phyloP scores from a whole-genome alignment of 2,329 filamentous ascomycete species.

The Fusarium albidum region DNA sequence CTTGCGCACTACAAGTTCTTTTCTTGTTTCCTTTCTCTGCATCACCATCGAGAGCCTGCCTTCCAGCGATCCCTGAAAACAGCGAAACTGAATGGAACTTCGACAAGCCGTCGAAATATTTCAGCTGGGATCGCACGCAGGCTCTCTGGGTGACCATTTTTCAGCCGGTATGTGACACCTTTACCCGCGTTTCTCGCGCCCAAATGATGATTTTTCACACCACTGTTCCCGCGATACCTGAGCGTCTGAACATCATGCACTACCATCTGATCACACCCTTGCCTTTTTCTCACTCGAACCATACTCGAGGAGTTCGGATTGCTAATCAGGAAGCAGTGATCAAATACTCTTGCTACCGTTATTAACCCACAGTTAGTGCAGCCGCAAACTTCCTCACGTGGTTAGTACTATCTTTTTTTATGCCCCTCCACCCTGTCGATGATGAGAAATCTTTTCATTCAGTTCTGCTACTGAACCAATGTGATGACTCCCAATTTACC shows the following conservation, averaged over 20 bases:
- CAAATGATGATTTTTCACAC: constrained; percentile 63
- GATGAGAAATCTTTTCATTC: constrained; percentile 71
- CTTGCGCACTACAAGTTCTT: constrained; percentile 6
- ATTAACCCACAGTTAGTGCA: too few relatives aligned
- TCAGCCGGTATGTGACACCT: constrained; percentile 34
- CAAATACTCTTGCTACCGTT: background rate
- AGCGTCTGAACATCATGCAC: constrained; percentile 76
- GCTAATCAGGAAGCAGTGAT: constrained; percentile 6
- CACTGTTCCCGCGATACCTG: constrained; percentile 70
- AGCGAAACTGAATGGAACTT: constrained; percentile 1
- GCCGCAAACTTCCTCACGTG: constrained; percentile 2
- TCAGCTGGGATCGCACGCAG: background rate
- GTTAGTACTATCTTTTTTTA: constrained; percentile 16
- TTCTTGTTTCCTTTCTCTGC: constrained; percentile 24
- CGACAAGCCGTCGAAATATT: background rate
- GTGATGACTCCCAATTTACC: constrained; percentile 73
- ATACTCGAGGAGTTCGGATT: background rate
- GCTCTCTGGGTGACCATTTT: constrained; percentile 9
- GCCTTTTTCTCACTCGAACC: background rate
- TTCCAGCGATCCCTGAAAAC: background rate
- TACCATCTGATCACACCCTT: constrained; percentile 69
- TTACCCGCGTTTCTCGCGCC: constrained; percentile 15
- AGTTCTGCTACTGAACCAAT: constrained; percentile 79
- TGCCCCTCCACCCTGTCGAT: constrained; percentile 48
- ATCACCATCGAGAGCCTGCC: constrained; percentile 17